Conservation (phyloP, 139 green algal species). For the Chlamydomonas sp. region DNA sequence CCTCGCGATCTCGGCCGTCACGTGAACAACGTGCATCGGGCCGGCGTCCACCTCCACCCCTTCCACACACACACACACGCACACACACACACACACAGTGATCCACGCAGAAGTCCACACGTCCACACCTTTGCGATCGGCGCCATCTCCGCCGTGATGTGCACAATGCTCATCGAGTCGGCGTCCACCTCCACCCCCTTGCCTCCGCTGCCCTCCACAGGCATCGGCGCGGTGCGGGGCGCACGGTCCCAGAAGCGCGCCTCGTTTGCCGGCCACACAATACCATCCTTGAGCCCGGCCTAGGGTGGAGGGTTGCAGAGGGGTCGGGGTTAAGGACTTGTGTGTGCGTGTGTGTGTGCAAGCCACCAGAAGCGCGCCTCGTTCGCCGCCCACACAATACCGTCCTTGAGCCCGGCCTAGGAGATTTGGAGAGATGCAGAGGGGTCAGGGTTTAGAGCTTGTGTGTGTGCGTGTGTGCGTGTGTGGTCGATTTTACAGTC, state of each 20-base stretch:
- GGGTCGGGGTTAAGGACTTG: too few species aligned
- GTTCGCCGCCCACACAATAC: slow-evolving; percentile 31
- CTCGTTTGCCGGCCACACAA: slow-evolving; percentile 32
- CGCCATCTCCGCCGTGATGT: slow-evolving; percentile 90
- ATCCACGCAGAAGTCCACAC: too few species aligned
- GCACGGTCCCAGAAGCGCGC: slow-evolving; percentile 35
- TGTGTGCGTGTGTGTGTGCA: too few species aligned
- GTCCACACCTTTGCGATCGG: slow-evolving; percentile 81
- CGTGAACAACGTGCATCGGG: slow-evolving; percentile 74
- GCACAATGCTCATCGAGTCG: slow-evolving; percentile 65
- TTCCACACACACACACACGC: slow-evolving; percentile 1
- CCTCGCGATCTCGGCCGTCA: slow-evolving; percentile 94
- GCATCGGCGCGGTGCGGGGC: slow-evolving; percentile 23
- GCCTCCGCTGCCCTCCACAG: slow-evolving; percentile 12
- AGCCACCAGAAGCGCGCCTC: slow-evolving; percentile 38
- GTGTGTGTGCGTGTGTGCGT: too few species aligned
- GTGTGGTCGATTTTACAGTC: too few species aligned
- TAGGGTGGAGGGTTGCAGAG: slow-evolving; percentile 2
- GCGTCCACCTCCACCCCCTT: slow-evolving; percentile 22
- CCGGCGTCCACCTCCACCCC: not conserved
- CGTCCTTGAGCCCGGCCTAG: slow-evolving; percentile 17
- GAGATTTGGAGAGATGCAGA: not conserved
- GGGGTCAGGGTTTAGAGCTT: too few species aligned
- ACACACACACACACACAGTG: not conserved
- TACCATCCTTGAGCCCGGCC: slow-evolving; percentile 18